phyloP scores from a whole-genome alignment of 2,329 filamentous ascomycete species.

The Pseudogymnoascus sp. region DNA sequence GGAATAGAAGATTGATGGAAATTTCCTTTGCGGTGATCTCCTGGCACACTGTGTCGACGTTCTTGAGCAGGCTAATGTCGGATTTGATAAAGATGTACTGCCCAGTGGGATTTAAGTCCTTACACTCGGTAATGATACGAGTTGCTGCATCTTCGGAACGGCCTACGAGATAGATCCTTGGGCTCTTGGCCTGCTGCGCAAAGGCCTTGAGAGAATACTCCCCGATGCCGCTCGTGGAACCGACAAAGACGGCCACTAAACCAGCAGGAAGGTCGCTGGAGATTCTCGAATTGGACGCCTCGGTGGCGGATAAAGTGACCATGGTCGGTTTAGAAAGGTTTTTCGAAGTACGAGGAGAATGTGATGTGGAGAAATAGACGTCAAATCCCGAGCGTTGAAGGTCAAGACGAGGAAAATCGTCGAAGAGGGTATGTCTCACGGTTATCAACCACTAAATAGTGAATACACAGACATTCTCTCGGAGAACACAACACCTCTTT shows the following conservation, averaged over 20 bases:
- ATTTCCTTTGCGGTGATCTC: constrained; percentile 42
- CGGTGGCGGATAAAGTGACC: constrained; percentile 29
- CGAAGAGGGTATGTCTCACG: neutral
- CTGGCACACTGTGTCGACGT: constrained; percentile 39
- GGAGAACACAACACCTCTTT: neutral
- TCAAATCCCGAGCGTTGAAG: neutral
- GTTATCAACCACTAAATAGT: neutral
- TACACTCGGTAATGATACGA: constrained; percentile 35
- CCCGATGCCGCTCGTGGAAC: constrained; percentile 44
- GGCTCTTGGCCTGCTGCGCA: constrained; percentile 31
- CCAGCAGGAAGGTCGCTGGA: constrained; percentile 29
- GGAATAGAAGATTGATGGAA: constrained; percentile 46
- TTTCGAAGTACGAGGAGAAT: neutral
- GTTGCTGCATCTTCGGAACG: constrained; percentile 34
- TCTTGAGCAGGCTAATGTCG: constrained; percentile 38
- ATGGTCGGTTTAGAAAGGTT: constrained; percentile 23
- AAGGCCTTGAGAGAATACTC: constrained; percentile 37
- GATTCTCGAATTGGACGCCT: constrained; percentile 31
- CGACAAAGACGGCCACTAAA: constrained; percentile 42
- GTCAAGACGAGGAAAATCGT: neutral
- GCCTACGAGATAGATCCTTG: constrained; percentile 40
- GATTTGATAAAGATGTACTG: constrained; percentile 35
- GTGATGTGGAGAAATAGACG: neutral
- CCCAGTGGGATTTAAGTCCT: constrained; percentile 35
- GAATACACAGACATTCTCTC: neutral